A percentile compares a stretch with the other conserved stretches of the same genome.
phyloP scores from a whole-genome alignment of 2,329 filamentous ascomycete species.

The Pyrenophora teres region DNA sequence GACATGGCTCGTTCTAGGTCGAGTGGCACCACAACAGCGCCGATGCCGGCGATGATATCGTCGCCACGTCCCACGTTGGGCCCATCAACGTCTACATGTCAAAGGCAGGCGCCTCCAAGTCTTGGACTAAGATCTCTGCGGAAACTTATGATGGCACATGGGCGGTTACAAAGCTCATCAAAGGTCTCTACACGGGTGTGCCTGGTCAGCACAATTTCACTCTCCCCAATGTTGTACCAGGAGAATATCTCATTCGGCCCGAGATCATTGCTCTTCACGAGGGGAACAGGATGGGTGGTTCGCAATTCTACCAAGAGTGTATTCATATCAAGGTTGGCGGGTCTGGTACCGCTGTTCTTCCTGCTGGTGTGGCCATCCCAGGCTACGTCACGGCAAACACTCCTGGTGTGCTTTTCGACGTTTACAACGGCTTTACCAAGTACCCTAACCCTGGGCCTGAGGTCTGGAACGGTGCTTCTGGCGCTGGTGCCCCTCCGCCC shows the following conservation, averaged over 20 bases:
- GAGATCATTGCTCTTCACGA: conserved; percentile 55
- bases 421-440: conserved; percentile 44
- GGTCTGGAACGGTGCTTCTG: conserved; percentile 40
- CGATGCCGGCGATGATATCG: conserved; percentile 55
- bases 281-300: conserved; percentile 42
- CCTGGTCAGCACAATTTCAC: conserved; percentile 50
- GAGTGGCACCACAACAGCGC: conserved; percentile 60
- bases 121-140: conserved; percentile 55
- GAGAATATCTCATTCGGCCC: conserved; percentile 51
- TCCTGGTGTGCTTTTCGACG: conserved; percentile 50
- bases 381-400: conserved; percentile 48
- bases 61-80: conserved; percentile 57
- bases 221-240: conserved; percentile 47
- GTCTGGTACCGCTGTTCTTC: conserved; percentile 38
- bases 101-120: conserved; percentile 48
- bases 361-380: conserved; percentile 54
- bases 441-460: conserved; percentile 46
- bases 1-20: conserved; percentile 19
- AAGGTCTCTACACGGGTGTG: conserved; percentile 36
- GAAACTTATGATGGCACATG: conserved; percentile 45
- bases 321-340: conserved; percentile 49
- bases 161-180: conserved; percentile 48
- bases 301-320: conserved; percentile 54
- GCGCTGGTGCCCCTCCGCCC: conserved; percentile 8
- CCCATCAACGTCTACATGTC: conserved; percentile 60